These are phyloP conservation scores for Monilinia laxa DNA, from an alignment of 2,329 filamentous ascomycete genomes.

Conservation along the genomic window DNA sequence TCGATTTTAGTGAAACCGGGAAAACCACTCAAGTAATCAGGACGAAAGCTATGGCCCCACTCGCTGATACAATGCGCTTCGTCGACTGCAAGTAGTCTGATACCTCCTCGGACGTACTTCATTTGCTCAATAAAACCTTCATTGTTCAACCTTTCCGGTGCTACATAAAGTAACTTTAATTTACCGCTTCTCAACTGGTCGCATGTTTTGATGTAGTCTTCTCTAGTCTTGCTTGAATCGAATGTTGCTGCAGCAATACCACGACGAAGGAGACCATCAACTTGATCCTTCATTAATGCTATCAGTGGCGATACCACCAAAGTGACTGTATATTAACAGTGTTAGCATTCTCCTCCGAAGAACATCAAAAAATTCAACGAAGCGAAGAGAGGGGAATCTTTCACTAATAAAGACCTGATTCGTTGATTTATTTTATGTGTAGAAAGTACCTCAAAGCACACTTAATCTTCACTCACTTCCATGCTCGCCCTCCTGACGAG, in stretches of 20 bases:
- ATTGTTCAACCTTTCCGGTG: constrained; percentile 60
- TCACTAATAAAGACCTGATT: background rate
- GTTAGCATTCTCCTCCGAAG: background rate
- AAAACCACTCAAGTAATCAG: constrained; percentile 49
- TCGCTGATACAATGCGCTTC: constrained; percentile 61
- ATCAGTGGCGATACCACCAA: constrained; percentile 58
- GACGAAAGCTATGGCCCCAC: constrained; percentile 52
- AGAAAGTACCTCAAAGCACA: background rate
- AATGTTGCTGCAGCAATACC: constrained; percentile 54
- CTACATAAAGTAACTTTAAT: constrained; percentile 56
- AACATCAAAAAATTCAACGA: background rate
- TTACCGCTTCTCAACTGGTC: constrained; percentile 49
- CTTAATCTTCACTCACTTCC: constrained; percentile 40
- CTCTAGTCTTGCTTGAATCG: constrained; percentile 54
- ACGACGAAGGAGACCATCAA: constrained; percentile 51
- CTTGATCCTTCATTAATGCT: constrained; percentile 61
- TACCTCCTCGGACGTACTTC: constrained; percentile 53
- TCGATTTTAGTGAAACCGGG: background rate
- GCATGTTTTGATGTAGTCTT: constrained; percentile 44
- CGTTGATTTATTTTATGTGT: background rate
- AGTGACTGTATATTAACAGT: constrained; percentile 42
- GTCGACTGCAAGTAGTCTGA: constrained; percentile 57
- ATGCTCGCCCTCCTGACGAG: constrained; percentile 28
- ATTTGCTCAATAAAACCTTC: constrained; percentile 58
- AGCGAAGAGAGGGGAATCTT: background rate